Evolutionary conservation across 176 grass and related monocot genomes (phyloP).

Genomic region (sorghum (Sorghum bicolor)): DNA sequence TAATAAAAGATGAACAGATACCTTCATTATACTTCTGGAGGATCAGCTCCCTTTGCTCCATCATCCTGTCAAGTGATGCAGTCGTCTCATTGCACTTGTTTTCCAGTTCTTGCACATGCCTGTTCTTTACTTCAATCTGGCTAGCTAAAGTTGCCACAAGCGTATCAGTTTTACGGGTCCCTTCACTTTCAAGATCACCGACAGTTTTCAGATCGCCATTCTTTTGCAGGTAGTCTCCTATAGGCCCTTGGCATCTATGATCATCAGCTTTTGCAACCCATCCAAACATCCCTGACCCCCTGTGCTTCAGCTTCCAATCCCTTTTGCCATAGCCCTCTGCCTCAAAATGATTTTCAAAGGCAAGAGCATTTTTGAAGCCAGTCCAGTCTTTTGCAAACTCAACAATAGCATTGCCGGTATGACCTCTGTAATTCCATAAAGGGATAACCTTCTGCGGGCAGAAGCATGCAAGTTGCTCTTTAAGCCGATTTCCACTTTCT

Average conservation of each 20-base stretch:
- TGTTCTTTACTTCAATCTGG: too few relatives aligned
- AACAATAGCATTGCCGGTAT: constrained; percentile 54
- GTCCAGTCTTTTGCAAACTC: constrained; percentile 60
- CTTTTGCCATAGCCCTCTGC: constrained; percentile 36
- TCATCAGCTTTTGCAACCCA: constrained; percentile 59
- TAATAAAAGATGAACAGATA: too few relatives aligned
- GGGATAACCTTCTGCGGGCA: constrained; percentile 37
- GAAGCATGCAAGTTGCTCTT: constrained; percentile 13
- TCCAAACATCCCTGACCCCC: constrained; percentile 37
- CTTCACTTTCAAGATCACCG: too few relatives aligned
- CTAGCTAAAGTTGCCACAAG: too few relatives aligned
- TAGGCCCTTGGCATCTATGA: constrained; percentile 33
- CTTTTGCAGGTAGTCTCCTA: constrained; percentile 45
- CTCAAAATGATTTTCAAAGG: constrained; percentile 56
- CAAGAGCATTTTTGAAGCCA: constrained; percentile 47
- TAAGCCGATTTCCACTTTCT: constrained; percentile 34
- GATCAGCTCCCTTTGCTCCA: too few relatives aligned
- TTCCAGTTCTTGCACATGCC: too few relatives aligned
- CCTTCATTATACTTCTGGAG: too few relatives aligned
- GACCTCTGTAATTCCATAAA: constrained; percentile 58
- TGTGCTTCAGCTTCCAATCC: constrained; percentile 40
- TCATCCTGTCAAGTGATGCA: too few relatives aligned
- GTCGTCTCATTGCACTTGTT: too few relatives aligned
- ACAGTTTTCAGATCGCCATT: neutral
- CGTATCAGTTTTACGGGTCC: too few relatives aligned